Evolutionary conservation across 2,329 filamentous ascomycete genomes (phyloP).

Genomic region (Ascochyta viciae-villosae): DNA sequence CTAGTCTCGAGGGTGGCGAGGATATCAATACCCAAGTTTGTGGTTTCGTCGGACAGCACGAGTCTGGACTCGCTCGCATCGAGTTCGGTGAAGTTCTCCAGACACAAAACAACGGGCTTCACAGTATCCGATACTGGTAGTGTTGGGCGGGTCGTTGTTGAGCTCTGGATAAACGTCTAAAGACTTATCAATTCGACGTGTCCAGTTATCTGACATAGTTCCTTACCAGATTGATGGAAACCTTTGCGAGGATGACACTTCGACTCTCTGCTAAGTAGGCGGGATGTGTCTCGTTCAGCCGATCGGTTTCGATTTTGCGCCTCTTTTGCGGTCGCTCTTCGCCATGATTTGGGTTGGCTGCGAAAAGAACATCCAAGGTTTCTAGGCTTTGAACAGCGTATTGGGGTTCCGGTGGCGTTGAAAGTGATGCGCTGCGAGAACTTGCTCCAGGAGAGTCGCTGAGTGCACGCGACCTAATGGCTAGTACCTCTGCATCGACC

Average conservation of each 20-base stretch:
- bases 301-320: conserved; percentile 31
- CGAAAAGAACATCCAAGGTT: conserved; percentile 27
- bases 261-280: conserved; percentile 21
- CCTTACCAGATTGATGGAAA: conserved; percentile 34
- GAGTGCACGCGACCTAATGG: neutral
- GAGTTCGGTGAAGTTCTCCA: conserved; percentile 31
- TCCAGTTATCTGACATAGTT: neutral
- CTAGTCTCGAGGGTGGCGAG: conserved; percentile 24
- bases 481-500: conserved; percentile 25
- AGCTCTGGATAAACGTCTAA: conserved; percentile 1
- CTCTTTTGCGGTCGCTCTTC: conserved; percentile 36
- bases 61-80: conserved; percentile 23
- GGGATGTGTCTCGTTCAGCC: neutral
- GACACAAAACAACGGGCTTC: conserved; percentile 22
- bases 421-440: neutral
- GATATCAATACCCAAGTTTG: conserved; percentile 25
- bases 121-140: neutral
- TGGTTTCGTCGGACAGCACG: conserved; percentile 26
- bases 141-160: neutral
- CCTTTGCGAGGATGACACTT: conserved; percentile 40
- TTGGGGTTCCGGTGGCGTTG: conserved; percentile 1
- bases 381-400: conserved; percentile 20
- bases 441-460: neutral
- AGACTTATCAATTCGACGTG: neutral
- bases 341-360: conserved; percentile 1